Evolutionary conservation across 129 eudicot species (phyloP).

Genomic region (Chrysanthemum lavandulifolium): DNA sequence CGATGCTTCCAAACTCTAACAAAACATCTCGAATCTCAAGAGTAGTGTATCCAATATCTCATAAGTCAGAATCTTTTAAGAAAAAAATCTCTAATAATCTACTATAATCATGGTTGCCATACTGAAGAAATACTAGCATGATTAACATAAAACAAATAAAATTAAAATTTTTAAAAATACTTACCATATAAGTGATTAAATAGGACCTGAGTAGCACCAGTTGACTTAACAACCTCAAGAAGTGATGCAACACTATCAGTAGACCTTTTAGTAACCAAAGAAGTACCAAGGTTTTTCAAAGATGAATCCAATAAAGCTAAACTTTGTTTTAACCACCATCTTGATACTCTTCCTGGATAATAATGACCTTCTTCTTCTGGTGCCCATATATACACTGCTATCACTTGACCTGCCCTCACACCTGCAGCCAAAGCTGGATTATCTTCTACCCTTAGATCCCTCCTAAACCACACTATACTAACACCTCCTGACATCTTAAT

Average conservation of each 20-base stretch:
- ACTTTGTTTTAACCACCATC: slow-evolving; percentile 98
- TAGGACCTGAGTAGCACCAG: slow-evolving; percentile 86
- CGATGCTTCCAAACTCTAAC: not conserved
- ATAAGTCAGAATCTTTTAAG: not conserved
- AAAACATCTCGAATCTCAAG: not conserved
- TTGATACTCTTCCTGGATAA: slow-evolving; percentile 91
- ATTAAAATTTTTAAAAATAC: not conserved
- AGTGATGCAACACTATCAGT: slow-evolving; percentile 82
- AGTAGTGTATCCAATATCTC: slow-evolving; percentile 18
- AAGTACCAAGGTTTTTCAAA: slow-evolving; percentile 74
- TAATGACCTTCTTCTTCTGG: slow-evolving; percentile 97
- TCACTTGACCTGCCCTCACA: slow-evolving; percentile 82
- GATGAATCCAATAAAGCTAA: slow-evolving; percentile 77
- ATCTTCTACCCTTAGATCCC: slow-evolving; percentile 96
- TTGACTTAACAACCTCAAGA: slow-evolving; percentile 67
- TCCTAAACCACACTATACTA: slow-evolving; percentile 97
- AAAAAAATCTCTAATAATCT: not conserved
- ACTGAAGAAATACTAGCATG: too few species aligned
- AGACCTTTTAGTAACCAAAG: slow-evolving; percentile 80
- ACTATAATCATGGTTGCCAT: not conserved
- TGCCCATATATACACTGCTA: slow-evolving; percentile 82
- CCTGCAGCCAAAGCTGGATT: slow-evolving; percentile 95
- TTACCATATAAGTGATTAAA: slow-evolving; percentile 93
- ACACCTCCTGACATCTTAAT: slow-evolving; percentile 49
- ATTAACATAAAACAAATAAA: not conserved